Conservation (phyloP, 208 protist species). For the Porcisia hertigi region DNA sequence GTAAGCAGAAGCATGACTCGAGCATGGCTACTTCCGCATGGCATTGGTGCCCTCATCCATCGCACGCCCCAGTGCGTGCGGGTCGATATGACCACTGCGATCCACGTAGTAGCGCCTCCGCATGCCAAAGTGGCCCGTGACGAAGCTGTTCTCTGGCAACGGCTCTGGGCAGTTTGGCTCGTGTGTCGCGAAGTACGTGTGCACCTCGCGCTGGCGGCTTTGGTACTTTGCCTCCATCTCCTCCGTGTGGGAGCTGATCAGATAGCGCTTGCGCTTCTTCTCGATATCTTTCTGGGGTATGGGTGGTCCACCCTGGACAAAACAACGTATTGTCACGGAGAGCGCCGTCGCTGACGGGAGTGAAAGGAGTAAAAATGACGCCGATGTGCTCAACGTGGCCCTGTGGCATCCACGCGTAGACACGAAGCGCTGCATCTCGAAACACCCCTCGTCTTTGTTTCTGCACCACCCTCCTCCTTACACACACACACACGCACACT, state of each 20-base stretch:
- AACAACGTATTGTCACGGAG: slow-evolving; percentile 22
- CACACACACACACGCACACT: too few species aligned
- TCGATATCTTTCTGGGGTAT: slow-evolving; percentile 37
- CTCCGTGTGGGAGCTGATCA: slow-evolving; percentile 19
- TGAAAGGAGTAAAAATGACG: neutral
- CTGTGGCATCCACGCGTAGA: neutral
- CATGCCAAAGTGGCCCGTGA: slow-evolving; percentile 81
- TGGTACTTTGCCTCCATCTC: slow-evolving; percentile 44
- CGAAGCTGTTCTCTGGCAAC: slow-evolving; percentile 71
- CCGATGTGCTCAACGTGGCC: neutral
- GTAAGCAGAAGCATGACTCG: neutral
- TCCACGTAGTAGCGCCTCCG: slow-evolving; percentile 60
- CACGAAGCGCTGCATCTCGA: neutral
- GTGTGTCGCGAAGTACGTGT: slow-evolving; percentile 54
- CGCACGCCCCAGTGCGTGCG: slow-evolving; percentile 34
- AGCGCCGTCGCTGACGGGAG: neutral
- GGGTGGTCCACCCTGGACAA: slow-evolving; percentile 68
- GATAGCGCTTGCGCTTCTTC: slow-evolving; percentile 22
- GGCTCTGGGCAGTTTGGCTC: slow-evolving; percentile 65
- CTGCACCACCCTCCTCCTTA: too few species aligned
- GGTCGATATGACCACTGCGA: slow-evolving; percentile 34
- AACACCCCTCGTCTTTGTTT: too few species aligned
- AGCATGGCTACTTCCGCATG: slow-evolving; percentile 38
- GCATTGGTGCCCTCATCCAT: slow-evolving; percentile 65
- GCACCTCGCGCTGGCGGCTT: slow-evolving; percentile 37